Percentiles rank a stretch among this genome's conserved stretches.
Conservation (phyloP, 352 stramenopile genomes). For the Globisporangium camurandrum region DNA sequence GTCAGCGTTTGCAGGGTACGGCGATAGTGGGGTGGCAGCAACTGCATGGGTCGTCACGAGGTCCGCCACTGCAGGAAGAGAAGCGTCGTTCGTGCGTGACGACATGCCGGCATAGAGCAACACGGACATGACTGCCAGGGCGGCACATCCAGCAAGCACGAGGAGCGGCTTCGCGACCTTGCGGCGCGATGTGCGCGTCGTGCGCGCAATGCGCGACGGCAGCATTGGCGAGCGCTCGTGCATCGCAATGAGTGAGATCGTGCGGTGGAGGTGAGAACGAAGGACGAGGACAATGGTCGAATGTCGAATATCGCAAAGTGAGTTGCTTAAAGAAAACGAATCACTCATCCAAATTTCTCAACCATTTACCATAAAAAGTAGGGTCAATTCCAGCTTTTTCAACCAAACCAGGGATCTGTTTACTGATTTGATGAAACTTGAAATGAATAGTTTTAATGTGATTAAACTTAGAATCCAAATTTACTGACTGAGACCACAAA, state of each 20-base stretch:
- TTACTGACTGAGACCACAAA: too few species aligned
- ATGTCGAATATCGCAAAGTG: background rate
- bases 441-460: too few species aligned
- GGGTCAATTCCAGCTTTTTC: too few species aligned
- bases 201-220: conserved; percentile 5
- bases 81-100: background rate
- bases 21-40: background rate
- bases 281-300: background rate
- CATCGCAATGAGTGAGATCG: background rate
- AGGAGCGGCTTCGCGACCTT: conserved; percentile 18
- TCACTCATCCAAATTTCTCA: too few species aligned
- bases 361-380: too few species aligned
- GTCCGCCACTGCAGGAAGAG: too few species aligned
- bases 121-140: conserved; percentile 19
- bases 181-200: conserved; percentile 2
- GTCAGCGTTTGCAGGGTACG: conserved; percentile 30
- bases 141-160: conserved; percentile 18
- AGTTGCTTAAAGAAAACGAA: too few species aligned
- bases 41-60: background rate
- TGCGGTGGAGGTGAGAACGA: background rate
- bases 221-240: conserved; percentile 28
- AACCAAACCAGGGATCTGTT: too few species aligned
- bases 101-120: conserved; percentile 22
- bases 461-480: too few species aligned
- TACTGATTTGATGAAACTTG: too few species aligned